Base-by-base conservation (phyloP, 1,139 yeast species). In the Geotrichum macrosporum region DNA sequence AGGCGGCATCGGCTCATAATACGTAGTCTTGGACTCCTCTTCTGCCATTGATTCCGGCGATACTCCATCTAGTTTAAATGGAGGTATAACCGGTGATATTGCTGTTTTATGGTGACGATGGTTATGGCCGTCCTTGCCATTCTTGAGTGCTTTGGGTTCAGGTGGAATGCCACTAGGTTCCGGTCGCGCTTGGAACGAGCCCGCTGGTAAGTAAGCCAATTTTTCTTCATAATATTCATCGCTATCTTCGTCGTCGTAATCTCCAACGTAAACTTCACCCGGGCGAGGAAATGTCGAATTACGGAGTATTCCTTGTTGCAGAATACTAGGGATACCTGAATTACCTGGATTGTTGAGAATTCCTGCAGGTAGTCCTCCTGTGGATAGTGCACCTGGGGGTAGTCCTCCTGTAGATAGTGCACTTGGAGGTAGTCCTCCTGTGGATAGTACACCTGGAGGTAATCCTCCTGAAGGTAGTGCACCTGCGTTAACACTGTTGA, bases 201-300 rank as follows among this genome's bases (percentile, higher is more conserved):
- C 44, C 2, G 44, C 44, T 12, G 44, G 44, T 13, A 41, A 22
- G 29, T 22, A 41, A 3, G 24, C 40, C 3, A 36, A 16, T 12
- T 36, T 32, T 12, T 40, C 43, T 24, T 26, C 31, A 5, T 41
- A 32, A 12, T 26, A 20, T 3, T 24, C 44, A 15, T 22, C 32
- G n/a, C 26, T 31, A 13, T 26, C 40, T 13, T 24, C 32, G 19
- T 22, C 40, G n/a, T n/a, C n/a, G n/a, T n/a, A n/a, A n/a, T n/a
- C n/a, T n/a, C n/a, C n/a, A n/a, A n/a, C n/a, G n/a, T n/a, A n/a
- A n/a, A n/a, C n/a, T n/a, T n/a, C n/a, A n/a, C n/a, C n/a, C n/a
- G n/a, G n/a, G n/a, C n/a, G n/a, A n/a, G n/a, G n/a, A n/a, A n/a
- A n/a, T n/a, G n/a, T n/a, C n/a, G n/a, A n/a, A n/a, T n/a, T n/a